Percentiles rank a stretch among this genome's conserved stretches.
Evolutionary conservation across 768 basidiomycete genomes (phyloP).

Genomic region (Nidularia sp.): DNA sequence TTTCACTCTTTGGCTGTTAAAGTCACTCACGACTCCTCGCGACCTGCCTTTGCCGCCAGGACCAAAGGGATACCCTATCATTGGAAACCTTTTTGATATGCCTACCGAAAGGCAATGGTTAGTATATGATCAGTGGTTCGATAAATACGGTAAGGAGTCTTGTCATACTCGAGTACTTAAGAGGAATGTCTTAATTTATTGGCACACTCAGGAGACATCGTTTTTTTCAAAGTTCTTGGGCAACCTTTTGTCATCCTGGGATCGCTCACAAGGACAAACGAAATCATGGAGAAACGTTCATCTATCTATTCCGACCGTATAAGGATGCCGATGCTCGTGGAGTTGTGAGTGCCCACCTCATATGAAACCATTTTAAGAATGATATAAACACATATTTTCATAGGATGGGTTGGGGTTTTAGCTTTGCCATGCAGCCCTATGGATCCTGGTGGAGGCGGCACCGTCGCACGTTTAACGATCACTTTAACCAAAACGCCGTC

Average conservation of each 20-base stretch:
- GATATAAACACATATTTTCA: not conserved
- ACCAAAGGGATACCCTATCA: constrained; percentile 11
- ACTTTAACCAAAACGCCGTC: constrained; percentile 37
- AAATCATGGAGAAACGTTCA: constrained; percentile 52
- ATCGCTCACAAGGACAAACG: constrained; percentile 28
- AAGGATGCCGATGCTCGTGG: constrained; percentile 42
- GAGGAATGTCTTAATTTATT: not conserved
- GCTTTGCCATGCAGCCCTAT: constrained; percentile 43
- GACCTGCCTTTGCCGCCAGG: constrained; percentile 4
- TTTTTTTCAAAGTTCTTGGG: constrained; percentile 44
- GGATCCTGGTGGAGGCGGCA: constrained; percentile 37
- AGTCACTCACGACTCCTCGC: not conserved
- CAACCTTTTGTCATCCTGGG: constrained; percentile 18
- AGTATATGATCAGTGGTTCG: constrained; percentile 10
- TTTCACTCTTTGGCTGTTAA: too few species aligned
- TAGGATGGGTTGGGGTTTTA: constrained; percentile 28
- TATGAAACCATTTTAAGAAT: not conserved
- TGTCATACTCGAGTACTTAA: constrained; percentile 9
- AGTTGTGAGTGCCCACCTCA: constrained; percentile 26
- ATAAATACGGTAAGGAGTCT: constrained; percentile 3
- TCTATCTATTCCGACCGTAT: constrained; percentile 50
- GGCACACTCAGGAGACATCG: constrained; percentile 39
- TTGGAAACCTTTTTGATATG: constrained; percentile 11
- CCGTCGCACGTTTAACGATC: constrained; percentile 45
- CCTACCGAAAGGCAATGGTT: constrained; percentile 10